Percentiles rank a stretch among this genome's conserved stretches.
Conservation (phyloP, 2,329 filamentous ascomycete genomes). For the Talaromyces sp. region DNA sequence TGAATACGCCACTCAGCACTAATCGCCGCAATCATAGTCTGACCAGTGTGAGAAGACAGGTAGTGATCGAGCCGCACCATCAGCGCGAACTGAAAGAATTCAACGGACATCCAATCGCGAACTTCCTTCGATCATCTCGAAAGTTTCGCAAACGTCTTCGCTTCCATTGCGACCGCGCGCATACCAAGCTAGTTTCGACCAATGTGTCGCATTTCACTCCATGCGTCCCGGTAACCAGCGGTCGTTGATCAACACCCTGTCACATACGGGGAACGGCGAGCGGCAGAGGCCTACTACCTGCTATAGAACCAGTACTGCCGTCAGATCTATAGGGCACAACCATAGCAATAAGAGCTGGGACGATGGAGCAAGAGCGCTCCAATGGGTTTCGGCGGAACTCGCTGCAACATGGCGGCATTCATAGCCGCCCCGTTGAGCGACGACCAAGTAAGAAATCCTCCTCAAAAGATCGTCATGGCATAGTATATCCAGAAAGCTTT, state of each 20-base stretch:
- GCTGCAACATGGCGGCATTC: conserved; percentile 35
- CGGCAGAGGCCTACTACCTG: conserved; percentile 19
- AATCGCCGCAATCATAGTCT: background rate
- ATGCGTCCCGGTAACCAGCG: conserved; percentile 38
- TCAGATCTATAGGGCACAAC: background rate
- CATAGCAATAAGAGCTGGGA: conserved; percentile 3
- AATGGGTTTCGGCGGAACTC: conserved; percentile 42
- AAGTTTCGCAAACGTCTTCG: background rate
- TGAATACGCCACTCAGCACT: background rate
- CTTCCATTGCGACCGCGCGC: background rate
- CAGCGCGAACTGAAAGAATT: background rate
- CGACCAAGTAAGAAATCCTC: conserved; percentile 48
- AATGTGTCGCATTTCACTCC: conserved; percentile 39
- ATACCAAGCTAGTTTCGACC: conserved; percentile 24
- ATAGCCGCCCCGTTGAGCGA: conserved; percentile 42
- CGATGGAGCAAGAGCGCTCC: conserved; percentile 42
- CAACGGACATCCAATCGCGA: background rate
- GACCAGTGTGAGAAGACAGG: background rate
- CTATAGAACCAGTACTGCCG: background rate
- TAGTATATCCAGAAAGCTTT: conserved; percentile 46
- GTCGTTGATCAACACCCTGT: conserved; percentile 31
- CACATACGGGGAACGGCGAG: conserved; percentile 31
- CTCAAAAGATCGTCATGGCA: conserved; percentile 46
- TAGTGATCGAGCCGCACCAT: background rate
- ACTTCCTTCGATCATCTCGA: background rate